These are phyloP conservation scores for Misopates orontium DNA, from an alignment of 257 asterid genomes.

Conservation along the genomic window DNA sequence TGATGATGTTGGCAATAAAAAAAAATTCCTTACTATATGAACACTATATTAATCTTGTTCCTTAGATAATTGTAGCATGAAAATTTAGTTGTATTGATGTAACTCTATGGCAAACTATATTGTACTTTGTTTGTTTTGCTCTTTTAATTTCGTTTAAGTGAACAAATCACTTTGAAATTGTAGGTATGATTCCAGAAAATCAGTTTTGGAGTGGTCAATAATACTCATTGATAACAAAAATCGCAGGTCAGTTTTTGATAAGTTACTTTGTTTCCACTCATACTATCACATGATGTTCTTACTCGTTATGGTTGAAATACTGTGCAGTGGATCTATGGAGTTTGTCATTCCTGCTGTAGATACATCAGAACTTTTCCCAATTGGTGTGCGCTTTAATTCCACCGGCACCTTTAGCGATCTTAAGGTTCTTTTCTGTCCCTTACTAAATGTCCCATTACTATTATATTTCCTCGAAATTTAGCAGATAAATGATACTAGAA, in stretches of 20 bases:
- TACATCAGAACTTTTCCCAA: conserved; percentile 61
- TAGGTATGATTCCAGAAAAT: conserved; percentile 84
- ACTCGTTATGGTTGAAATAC: conserved; percentile 21
- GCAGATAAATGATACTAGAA: no score
- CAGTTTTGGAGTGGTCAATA: conserved; percentile 70
- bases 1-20: no score
- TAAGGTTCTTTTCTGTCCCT: conserved; percentile 37
- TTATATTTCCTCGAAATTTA: no score
- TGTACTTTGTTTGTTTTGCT: no score
- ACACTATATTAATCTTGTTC: no score
- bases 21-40: no score
- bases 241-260: conserved; percentile 52
- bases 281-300: conserved; percentile 1
- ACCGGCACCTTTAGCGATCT: conserved; percentile 60
- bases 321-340: conserved; percentile 90
- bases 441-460: no score
- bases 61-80: no score
- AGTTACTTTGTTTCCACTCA: conserved; percentile 8
- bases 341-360: conserved; percentile 87
- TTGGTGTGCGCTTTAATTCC: conserved; percentile 53
- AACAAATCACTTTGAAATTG: conserved; percentile 25
- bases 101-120: no score
- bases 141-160: not conserved
- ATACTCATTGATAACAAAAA: conserved; percentile 62
- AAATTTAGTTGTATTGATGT: no score